phyloP scores from a whole-genome alignment of 192 early-diverging fungal genomes.

The Paraglomus occultum region DNA sequence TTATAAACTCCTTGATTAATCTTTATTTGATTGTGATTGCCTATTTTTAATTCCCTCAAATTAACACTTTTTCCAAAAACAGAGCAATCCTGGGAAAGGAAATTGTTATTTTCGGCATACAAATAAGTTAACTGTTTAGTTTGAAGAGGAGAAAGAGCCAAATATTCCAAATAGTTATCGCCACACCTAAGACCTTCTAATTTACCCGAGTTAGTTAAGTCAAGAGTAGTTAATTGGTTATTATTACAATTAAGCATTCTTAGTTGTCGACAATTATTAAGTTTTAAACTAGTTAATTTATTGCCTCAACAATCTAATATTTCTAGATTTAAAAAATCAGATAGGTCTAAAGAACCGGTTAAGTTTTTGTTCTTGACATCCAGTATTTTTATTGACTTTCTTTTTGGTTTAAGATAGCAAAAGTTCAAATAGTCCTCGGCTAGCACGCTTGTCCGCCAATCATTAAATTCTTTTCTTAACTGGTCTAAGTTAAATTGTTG shows the following conservation, averaged over 20 bases:
- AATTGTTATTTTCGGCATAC: slow-evolving; percentile 7
- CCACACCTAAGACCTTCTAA: not conserved
- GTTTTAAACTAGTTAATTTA: slow-evolving; percentile 4
- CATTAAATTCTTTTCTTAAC: too few species aligned
- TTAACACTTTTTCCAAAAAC: not conserved
- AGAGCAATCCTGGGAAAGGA: not conserved
- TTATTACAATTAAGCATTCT: not conserved
- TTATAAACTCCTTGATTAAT: not conserved
- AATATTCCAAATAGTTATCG: slow-evolving; percentile 6
- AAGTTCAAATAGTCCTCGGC: slow-evolving; percentile 1
- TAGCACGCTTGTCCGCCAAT: too few species aligned
- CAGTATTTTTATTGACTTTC: not conserved
- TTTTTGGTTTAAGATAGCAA: not conserved
- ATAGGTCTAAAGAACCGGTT: not conserved
- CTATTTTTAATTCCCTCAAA: not conserved
- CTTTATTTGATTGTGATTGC: not conserved
- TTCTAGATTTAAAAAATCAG: slow-evolving; percentile 8
- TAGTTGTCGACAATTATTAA: not conserved
- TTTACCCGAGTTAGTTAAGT: not conserved
- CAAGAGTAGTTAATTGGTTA: slow-evolving; percentile 1
- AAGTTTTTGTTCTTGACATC: not conserved
- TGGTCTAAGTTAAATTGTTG: too few species aligned
- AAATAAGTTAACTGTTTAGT: slow-evolving; percentile 7
- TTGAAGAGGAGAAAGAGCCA: not conserved
- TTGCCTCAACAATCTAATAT: not conserved